Evolutionary conservation across 345 rosid species (phyloP).

Genomic region (Eucalyptus cloeziana): DNA sequence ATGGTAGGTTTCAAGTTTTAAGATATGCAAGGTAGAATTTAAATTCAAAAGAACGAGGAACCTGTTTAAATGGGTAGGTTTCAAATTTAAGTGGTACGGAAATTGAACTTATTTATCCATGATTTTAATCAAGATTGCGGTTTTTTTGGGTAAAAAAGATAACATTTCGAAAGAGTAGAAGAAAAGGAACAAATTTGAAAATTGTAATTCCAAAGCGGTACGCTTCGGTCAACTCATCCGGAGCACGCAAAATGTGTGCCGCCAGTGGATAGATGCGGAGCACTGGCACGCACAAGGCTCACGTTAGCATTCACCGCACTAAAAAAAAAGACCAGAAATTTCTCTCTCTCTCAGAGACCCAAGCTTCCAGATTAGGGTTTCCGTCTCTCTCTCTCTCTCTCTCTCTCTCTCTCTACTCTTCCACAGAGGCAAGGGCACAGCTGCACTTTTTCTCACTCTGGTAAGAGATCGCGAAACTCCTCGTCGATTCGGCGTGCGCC

Average conservation of each 20-base stretch:
- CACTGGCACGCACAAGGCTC: neutral
- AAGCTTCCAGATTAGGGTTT: neutral
- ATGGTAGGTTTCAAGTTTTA: rapidly evolving
- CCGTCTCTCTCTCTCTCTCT: neutral
- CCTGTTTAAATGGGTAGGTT: rapidly evolving
- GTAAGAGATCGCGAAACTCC: neutral
- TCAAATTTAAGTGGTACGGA: too few species aligned
- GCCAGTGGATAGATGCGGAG: neutral
- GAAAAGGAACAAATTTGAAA: neutral
- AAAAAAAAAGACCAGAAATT: neutral
- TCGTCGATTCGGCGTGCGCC: neutral
- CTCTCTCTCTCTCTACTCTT: neutral
- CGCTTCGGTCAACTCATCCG: neutral
- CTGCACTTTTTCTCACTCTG: neutral
- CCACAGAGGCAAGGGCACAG: neutral
- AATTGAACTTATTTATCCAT: too few species aligned
- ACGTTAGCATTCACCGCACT: neutral
- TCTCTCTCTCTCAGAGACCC: neutral
- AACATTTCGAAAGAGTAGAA: neutral
- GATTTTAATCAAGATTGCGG: neutral
- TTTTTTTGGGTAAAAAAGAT: neutral
- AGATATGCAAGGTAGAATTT: rapidly evolving
- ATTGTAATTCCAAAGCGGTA: neutral
- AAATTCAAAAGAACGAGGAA: rapidly evolving
- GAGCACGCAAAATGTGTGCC: neutral